A percentile compares a stretch with the other conserved stretches of the same genome.
Conservation (phyloP, 208 protist species). For the Trypanosoma brucei region DNA sequence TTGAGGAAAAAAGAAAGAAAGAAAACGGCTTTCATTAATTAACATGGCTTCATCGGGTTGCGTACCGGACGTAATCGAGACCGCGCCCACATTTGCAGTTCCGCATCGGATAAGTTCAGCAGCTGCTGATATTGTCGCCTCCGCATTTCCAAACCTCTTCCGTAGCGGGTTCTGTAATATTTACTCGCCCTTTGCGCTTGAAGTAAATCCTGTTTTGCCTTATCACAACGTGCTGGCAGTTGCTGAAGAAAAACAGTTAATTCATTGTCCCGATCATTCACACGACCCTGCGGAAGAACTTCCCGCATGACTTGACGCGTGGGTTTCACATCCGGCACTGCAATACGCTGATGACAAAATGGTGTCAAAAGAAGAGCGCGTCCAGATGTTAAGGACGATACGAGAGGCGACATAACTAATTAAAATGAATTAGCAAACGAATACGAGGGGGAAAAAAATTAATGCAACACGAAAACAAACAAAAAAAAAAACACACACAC, state of each 20-base stretch:
- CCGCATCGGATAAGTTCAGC: conserved; percentile 13
- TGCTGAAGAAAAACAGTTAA: conserved; percentile 41
- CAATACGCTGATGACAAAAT: conserved; percentile 62
- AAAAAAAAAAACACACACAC: background rate
- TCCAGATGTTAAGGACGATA: background rate
- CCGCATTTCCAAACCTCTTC: conserved; percentile 40
- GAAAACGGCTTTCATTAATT: background rate
- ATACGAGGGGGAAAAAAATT: background rate
- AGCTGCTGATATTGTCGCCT: conserved; percentile 20
- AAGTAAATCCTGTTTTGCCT: conserved; percentile 40
- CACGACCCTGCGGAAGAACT: conserved; percentile 2
- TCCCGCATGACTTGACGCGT: conserved; percentile 12
- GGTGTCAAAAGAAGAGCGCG: conserved; percentile 38
- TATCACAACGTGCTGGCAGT: conserved; percentile 46
- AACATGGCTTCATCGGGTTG: conserved; percentile 8
- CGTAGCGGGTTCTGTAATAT: conserved; percentile 70
- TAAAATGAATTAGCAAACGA: conserved; percentile 1
- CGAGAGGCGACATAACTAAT: conserved; percentile 13
- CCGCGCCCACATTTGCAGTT: conserved; percentile 31
- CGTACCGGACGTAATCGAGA: conserved; percentile 14
- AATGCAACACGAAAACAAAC: conserved; percentile 14
- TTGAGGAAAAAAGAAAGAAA: too few relatives aligned
- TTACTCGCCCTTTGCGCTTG: conserved; percentile 40
- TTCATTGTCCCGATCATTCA: conserved; percentile 34
- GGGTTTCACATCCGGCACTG: conserved; percentile 23